Base-by-base conservation (phyloP, 352 stramenopile genomes). In the Pythium rishiriense region DNA sequence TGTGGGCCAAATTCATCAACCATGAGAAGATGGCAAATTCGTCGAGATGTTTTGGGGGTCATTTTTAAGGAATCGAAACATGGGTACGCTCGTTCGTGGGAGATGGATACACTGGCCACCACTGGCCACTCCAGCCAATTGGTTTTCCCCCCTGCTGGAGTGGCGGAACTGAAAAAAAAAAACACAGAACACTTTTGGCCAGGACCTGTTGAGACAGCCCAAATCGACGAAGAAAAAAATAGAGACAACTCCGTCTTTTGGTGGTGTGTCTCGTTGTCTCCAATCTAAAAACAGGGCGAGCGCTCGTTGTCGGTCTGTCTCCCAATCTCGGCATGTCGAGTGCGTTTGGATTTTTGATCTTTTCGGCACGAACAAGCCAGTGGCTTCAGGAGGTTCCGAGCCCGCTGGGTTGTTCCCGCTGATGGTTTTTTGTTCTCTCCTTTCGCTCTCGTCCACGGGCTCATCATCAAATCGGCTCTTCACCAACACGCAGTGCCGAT, bases 391-490 rank as follows among this genome's bases (percentile, higher is more conserved):
- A 10, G 26, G 19, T 56, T 56, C 15, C 10, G 17, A 56, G 35
- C 7, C 45, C 24, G 35, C 45, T 53, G 37, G n/a, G 24, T 39
- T 58, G 24, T 39, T 47, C 9, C 35, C 35, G 31, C 3, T 11
- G 31, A 33, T 45, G n/a, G 53, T 39, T 50, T 50, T 60, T 60
- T 60, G 35, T 60, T 35, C 39, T 50, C 53, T 8, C 19, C 29
- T 21, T 45, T 56, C 22, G 6, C 35, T 43, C 51, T 37, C 51
- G 33, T 58, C 39, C 24, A 41, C 37, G 12, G 19, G 19, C 49
- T 31, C 48, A 10, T 54, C 48, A 15, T 39, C 25, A 37, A 54
- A 47, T 47, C 41, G 17, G 49, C 49, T 45, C 49, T 28, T 56
- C 49, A 45, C 17, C 35, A 60, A 60, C 53, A 60, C 53, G 53